These are phyloP conservation scores for Microbotryum saponariae DNA, from an alignment of 1,284 basidiomycete species.

Conservation along the genomic window DNA sequence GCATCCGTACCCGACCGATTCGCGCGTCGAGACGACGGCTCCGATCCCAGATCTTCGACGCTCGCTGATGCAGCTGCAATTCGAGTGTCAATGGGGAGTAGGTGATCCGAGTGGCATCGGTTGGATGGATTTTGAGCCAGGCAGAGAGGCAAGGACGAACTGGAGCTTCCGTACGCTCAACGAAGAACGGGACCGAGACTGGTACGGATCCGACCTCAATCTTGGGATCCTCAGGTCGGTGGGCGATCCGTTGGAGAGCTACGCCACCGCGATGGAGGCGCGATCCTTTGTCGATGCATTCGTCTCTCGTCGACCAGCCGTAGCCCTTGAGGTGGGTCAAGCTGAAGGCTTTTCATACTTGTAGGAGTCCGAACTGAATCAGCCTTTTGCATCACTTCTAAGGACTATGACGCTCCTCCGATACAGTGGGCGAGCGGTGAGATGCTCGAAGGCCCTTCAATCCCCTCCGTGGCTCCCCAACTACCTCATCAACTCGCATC, in stretches of 20 bases:
- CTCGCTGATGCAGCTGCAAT: constrained; percentile 54
- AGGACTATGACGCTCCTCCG: no score
- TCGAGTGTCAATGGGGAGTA: constrained; percentile 41
- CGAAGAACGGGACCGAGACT: no score
- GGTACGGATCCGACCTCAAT: no score
- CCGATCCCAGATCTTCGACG: constrained; percentile 53
- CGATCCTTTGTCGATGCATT: constrained; percentile 33
- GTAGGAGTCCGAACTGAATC: no score
- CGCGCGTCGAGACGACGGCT: constrained; percentile 42
- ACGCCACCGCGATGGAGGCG: constrained; percentile 10
- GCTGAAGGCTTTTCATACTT: not conserved
- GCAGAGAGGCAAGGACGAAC: constrained; percentile 3
- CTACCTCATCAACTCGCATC: not conserved
- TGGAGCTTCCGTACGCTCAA: constrained; percentile 6
- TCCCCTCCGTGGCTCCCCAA: no score
- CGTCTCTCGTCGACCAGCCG: constrained; percentile 17
- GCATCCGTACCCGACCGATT: constrained; percentile 41
- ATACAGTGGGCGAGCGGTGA: not conserved
- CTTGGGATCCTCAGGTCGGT: no score
- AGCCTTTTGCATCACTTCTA: no score
- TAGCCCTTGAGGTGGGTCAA: constrained; percentile 28
- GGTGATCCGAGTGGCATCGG: constrained; percentile 2
- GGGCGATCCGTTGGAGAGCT: no score
- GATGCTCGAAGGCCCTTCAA: not conserved
- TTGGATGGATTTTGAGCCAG: not conserved